Percentiles rank a stretch among this genome's conserved stretches.
These are phyloP conservation scores for Talaromyces ruber DNA, from an alignment of 495 filamentous ascomycete species.

Conservation along the genomic window DNA sequence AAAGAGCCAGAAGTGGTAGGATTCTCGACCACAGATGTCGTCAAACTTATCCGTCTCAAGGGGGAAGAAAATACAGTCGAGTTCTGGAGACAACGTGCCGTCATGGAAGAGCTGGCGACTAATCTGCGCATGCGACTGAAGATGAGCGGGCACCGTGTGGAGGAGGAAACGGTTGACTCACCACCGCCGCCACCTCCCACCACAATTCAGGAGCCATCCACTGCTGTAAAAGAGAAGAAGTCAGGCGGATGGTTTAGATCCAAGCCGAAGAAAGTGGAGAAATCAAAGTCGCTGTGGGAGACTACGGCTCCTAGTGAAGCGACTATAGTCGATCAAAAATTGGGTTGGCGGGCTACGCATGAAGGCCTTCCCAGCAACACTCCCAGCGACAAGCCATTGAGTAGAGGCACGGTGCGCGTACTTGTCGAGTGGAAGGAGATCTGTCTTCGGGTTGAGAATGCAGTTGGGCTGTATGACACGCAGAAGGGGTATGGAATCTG, in stretches of 20 bases:
- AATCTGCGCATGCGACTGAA: conserved; percentile 9
- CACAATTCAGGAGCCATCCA: neutral
- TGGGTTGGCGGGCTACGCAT: conserved; percentile 10
- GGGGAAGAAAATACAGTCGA: conserved; percentile 14
- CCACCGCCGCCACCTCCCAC: neutral
- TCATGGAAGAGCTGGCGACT: conserved; percentile 13
- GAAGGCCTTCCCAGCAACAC: neutral
- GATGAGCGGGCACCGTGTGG: conserved; percentile 6
- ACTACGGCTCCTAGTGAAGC: conserved; percentile 3
- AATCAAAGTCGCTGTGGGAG: conserved; percentile 2
- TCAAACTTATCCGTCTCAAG: conserved; percentile 16
- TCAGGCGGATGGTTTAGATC: conserved; percentile 3
- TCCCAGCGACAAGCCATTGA: neutral
- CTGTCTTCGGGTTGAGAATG: conserved; percentile 17
- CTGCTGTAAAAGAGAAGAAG: neutral
- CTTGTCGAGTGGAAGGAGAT: conserved; percentile 12
- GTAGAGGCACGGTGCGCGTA: conserved; percentile 9
- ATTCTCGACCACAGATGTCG: conserved; percentile 12
- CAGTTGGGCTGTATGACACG: conserved; percentile 24
- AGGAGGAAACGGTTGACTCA: neutral
- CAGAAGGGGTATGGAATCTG: conserved; percentile 11
- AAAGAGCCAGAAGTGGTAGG: conserved; percentile 15
- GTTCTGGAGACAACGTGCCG: conserved; percentile 17
- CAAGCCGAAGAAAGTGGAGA: conserved; percentile 1
- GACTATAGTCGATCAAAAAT: conserved; percentile 3